These are phyloP conservation scores for Selenicereus undatus DNA, from an alignment of 148 eudicot species.

Conservation along the genomic window DNA sequence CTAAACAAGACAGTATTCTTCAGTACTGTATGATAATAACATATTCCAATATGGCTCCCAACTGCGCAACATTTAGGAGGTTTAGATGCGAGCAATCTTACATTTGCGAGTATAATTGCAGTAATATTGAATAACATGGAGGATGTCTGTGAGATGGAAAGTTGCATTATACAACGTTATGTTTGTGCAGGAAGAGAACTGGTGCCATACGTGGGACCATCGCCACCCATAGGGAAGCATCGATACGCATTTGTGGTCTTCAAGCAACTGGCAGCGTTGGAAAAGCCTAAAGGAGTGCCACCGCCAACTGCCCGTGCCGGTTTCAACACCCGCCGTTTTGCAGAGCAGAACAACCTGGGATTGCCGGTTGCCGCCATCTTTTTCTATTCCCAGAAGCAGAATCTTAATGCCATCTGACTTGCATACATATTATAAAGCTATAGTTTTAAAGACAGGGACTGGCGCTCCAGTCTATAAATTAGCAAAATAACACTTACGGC, in stretches of 20 bases:
- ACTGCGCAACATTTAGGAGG: too few relatives aligned
- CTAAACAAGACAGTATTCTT: too few relatives aligned
- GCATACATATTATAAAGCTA: not conserved
- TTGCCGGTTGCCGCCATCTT: not conserved
- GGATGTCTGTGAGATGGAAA: not conserved
- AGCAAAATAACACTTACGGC: too few relatives aligned
- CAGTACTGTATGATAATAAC: too few relatives aligned
- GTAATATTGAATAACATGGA: too few relatives aligned
- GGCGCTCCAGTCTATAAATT: too few relatives aligned
- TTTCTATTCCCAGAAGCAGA: not conserved
- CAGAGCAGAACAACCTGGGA: not conserved
- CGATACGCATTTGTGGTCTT: not conserved
- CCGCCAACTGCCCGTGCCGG: not conserved
- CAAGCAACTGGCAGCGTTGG: not conserved
- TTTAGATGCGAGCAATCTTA: too few relatives aligned
- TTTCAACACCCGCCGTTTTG: constrained; percentile 11
- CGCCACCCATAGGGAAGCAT: constrained; percentile 1
- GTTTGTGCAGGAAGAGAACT: constrained; percentile 1
- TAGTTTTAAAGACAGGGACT: not conserved
- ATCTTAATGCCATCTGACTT: not conserved
- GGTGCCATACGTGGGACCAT: constrained; percentile 8
- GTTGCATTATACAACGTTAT: not conserved
- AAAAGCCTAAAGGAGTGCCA: not conserved
- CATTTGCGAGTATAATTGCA: too few relatives aligned
- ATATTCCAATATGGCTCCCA: too few relatives aligned